Evolutionary conservation across 2,329 filamentous ascomycete species (phyloP), one percentile per base, ranked within the genome.

Genomic region (Calonectria pseudoturangicola): DNA sequence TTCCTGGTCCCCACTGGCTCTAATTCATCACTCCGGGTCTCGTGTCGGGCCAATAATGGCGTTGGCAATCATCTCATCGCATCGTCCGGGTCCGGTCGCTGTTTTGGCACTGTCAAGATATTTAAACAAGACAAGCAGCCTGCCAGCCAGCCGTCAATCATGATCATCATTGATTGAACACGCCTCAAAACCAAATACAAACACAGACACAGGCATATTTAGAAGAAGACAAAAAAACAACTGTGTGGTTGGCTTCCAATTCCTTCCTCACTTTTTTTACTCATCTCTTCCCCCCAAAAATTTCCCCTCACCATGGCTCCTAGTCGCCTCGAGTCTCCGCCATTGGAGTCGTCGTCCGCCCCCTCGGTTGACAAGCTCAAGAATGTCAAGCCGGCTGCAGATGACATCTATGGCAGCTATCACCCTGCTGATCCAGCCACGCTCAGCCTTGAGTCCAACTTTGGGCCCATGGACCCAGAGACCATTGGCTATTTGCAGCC

Each of bases 401-500:
- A 70, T 8, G 67, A 70, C 36, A 56, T 36, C 15, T 70, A 70
- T 50, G 67, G 67, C 18, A 64, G 39, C 13, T 70, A 70, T 45
- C 39, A 64, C 39, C 67, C 67, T 18, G 67, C 47, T 1, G 67
- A 48, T 4, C 58, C 67, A n/a, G 36, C 47, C 12, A 56, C 67
- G 3, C 9, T 70, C 15, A 70, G 28, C n/a, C 58, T 64, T n/a
- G 67, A 70, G 47, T 70, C 67, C 48, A 70, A 70, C 58, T 69
- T 63, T 28, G 67, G 67, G n/a, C 67, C 56, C 27, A 69, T 69
- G 67, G 36, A 50, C 8, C 47, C 58, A 1, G 60, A 72, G 18
- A 72, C 68, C 10, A 66, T 73, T 28, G 72, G 72, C 2, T 73
- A 73, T n/a, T 69, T 73, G 10, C 68, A 73, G 47, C 72, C 72